Base-by-base conservation (phyloP, 345 rosid genomes). In the Camelina hispida region DNA sequence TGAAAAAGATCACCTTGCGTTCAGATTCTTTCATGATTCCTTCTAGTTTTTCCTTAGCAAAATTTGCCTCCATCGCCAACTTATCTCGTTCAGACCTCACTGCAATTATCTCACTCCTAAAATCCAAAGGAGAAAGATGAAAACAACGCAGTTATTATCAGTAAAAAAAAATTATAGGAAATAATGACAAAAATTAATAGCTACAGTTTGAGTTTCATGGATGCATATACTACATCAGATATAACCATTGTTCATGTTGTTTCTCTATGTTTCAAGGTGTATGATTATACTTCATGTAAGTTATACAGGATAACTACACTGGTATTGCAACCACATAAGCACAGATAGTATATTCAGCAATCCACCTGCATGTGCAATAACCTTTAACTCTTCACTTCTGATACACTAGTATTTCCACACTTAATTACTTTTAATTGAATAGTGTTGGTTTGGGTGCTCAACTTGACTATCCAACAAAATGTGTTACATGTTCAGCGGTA, bases 71-170 rank as follows among this genome's bases (percentile, higher is more conserved):
- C 67, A 90, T 72, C 40, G 86, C 86, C 77, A 88, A 72, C 85
- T 85, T 94, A 75, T 91, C 97, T 64, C 93, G 86, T 74, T 91
- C 97, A 50, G 93, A 83, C 76, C 88, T 82, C 60, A 90, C 37
- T n/a, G 73, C 74, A 76, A 90, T 83, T 67, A 86, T 74, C 74
- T 88, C 92, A 79, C 82, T 84, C 93, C 98, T 93, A 65, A 46
- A 16, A 76, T 70, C 15, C 16, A 55, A 54, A 78, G 18, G 64
- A 58, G 50, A 47, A 63, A 55, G 2, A 18, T 32, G n/a, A 43
- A 65, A 32, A 50, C 50, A 72, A 20, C 25, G 0, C 50, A 57
- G 20, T 40, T 75, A 57, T 25, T 38, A 40, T n/a, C 62, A 66
- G 34, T 50, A 50, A 48, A 57, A 47, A 37, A 54, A 55, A 64